phyloP scores from a whole-genome alignment of 2,329 filamentous ascomycete genomes.

The Neonectria magnoliae region DNA sequence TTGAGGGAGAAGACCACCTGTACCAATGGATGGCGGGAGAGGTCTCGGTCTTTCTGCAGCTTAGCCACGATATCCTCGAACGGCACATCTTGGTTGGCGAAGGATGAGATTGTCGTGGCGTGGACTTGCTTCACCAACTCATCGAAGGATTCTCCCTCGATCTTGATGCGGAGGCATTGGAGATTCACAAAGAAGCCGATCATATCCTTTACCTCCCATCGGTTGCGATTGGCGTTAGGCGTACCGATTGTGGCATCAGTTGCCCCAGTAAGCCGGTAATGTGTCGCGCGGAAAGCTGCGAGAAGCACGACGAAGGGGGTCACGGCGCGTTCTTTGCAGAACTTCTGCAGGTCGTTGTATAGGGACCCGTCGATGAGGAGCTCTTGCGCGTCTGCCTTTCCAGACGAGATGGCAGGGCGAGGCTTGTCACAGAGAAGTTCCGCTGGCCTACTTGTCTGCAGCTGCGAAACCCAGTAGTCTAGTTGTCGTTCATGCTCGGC shows the following conservation, averaged over 20 bases:
- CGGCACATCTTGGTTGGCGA: slow-evolving; percentile 38
- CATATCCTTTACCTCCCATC: slow-evolving; percentile 27
- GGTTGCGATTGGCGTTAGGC: slow-evolving; percentile 27
- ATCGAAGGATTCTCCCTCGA: slow-evolving; percentile 30
- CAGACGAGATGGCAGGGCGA: slow-evolving; percentile 18
- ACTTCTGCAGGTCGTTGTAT: slow-evolving; percentile 14
- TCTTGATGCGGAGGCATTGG: slow-evolving; percentile 34
- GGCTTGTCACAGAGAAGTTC: slow-evolving; percentile 23
- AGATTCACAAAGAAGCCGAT: slow-evolving; percentile 38
- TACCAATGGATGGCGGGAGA: slow-evolving; percentile 28
- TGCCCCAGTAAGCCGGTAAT: slow-evolving; percentile 37
- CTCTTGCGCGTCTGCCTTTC: slow-evolving; percentile 11
- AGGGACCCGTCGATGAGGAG: slow-evolving; percentile 15
- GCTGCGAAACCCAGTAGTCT: slow-evolving; percentile 1
- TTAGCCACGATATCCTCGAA: slow-evolving; percentile 35
- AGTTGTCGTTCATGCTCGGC: not conserved
- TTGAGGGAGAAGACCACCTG: slow-evolving; percentile 35
- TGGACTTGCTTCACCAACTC: slow-evolving; percentile 32
- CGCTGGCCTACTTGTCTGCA: slow-evolving; percentile 17
- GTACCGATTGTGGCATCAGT: slow-evolving; percentile 37
- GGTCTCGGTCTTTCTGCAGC: slow-evolving; percentile 19
- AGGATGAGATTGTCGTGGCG: slow-evolving; percentile 9
- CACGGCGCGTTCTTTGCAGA: slow-evolving; percentile 19
- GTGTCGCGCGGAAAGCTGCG: slow-evolving; percentile 36
- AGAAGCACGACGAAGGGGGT: slow-evolving; percentile 29